Evolutionary conservation across 192 early-diverging fungal genomes (phyloP).

Genomic region (Rhizophagus clarus): DNA sequence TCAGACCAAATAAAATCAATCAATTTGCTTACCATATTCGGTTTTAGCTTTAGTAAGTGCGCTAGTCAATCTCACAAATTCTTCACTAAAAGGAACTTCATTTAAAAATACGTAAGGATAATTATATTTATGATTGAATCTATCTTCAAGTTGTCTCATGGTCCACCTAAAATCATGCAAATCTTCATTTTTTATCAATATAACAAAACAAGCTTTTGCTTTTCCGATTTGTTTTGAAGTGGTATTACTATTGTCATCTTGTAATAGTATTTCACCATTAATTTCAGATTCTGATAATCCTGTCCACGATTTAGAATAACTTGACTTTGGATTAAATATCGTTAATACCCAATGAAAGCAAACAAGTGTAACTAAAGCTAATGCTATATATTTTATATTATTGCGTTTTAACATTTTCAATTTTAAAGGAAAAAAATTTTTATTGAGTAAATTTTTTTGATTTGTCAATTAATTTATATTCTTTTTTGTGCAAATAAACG

Average conservation of each 20-base stretch:
- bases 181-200: constrained; percentile 75
- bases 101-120: constrained; percentile 92
- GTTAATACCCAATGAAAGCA: constrained; percentile 5
- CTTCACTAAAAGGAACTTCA: constrained; percentile 68
- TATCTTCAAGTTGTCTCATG: constrained; percentile 74
- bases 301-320: neutral
- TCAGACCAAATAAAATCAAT: neutral
- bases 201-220: constrained; percentile 59
- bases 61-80: constrained; percentile 63
- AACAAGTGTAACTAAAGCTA: neutral
- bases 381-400: constrained; percentile 12
- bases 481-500: too few relatives aligned
- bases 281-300: neutral
- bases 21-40: constrained; percentile 51
- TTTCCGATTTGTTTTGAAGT: neutral
- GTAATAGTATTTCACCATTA: neutral
- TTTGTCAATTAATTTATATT: too few relatives aligned
- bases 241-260: neutral
- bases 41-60: constrained; percentile 60
- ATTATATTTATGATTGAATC: constrained; percentile 77
- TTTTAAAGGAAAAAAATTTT: too few relatives aligned
- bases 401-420: constrained; percentile 8
- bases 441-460: too few relatives aligned
- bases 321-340: neutral
- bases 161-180: constrained; percentile 59